A percentile compares a stretch with the other conserved stretches of the same genome.
Conservation (phyloP, 176 grass and related monocot genomes). For the Carex pumila region DNA sequence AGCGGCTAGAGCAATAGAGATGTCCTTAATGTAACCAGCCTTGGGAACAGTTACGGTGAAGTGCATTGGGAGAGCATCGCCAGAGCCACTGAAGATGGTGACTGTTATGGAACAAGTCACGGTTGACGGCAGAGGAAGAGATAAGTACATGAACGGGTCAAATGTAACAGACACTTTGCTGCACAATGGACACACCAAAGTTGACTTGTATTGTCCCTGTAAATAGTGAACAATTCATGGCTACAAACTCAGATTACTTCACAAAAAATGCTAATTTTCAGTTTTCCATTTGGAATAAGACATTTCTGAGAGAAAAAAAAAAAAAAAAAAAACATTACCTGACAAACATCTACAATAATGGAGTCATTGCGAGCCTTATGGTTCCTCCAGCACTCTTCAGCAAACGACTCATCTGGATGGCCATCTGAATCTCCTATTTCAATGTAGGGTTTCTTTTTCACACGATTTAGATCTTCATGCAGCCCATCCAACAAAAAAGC, state of each 20-base stretch:
- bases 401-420: constrained; percentile 71
- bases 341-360: constrained; percentile 95
- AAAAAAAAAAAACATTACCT: constrained; percentile 30
- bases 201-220: constrained; percentile 98
- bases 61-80: constrained; percentile 69
- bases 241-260: neutral
- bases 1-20: constrained; percentile 47
- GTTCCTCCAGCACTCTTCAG: constrained; percentile 87
- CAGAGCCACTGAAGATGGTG: constrained; percentile 77
- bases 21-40: constrained; percentile 55
- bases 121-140: constrained; percentile 80
- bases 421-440: constrained; percentile 90
- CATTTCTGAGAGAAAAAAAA: neutral
- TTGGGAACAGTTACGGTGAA: constrained; percentile 81
- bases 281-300: neutral
- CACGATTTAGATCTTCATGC: constrained; percentile 99
- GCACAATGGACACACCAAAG: constrained; percentile 86
- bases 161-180: constrained; percentile 91
- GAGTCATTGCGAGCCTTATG: constrained; percentile 98
- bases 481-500: constrained; percentile 95
- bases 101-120: constrained; percentile 74
- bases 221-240: constrained; percentile 28
- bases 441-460: constrained; percentile 97
- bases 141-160: constrained; percentile 98
- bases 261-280: neutral